phyloP scores from a whole-genome alignment of 2,329 filamentous ascomycete species.

The Claviceps humidiphila region DNA sequence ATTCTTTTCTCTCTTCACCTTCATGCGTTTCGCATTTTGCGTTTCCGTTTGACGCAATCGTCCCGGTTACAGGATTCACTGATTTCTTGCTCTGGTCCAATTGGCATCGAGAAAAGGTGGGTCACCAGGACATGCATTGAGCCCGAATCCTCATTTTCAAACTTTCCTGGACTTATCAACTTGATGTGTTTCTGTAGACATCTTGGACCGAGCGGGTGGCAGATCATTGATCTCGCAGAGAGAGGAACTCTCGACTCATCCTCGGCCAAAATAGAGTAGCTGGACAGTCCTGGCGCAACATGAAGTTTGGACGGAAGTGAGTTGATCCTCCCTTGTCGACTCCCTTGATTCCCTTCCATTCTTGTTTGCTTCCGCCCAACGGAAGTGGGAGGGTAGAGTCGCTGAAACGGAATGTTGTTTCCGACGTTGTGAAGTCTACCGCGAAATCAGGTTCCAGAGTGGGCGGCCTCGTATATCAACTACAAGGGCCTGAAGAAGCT shows the following conservation, averaged over 20 bases:
- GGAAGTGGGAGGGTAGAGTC: conserved; percentile 3
- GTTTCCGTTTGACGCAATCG: not conserved
- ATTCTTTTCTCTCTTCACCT: not conserved
- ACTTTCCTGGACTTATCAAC: not conserved
- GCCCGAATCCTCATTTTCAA: not conserved
- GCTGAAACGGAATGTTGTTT: conserved; percentile 7
- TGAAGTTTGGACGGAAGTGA: conserved; percentile 54
- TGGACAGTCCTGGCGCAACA: conserved; percentile 14
- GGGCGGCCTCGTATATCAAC: conserved; percentile 73
- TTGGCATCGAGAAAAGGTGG: not conserved
- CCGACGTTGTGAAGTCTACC: conserved; percentile 40
- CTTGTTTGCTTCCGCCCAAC: not conserved
- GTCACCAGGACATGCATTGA: not conserved
- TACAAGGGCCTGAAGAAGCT: conserved; percentile 92
- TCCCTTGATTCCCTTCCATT: not conserved
- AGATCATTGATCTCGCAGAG: not conserved
- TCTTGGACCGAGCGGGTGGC: not conserved
- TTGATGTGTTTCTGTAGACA: not conserved
- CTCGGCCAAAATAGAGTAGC: not conserved
- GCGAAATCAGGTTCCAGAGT: conserved; percentile 76
- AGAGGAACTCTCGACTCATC: not conserved
- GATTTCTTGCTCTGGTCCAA: not conserved
- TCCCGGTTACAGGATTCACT: not conserved
- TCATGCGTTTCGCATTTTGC: not conserved
- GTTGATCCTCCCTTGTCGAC: conserved; percentile 11